Evolutionary conservation across 2,329 filamentous ascomycete genomes (phyloP).

Genomic region (Microdochium paspali): DNA sequence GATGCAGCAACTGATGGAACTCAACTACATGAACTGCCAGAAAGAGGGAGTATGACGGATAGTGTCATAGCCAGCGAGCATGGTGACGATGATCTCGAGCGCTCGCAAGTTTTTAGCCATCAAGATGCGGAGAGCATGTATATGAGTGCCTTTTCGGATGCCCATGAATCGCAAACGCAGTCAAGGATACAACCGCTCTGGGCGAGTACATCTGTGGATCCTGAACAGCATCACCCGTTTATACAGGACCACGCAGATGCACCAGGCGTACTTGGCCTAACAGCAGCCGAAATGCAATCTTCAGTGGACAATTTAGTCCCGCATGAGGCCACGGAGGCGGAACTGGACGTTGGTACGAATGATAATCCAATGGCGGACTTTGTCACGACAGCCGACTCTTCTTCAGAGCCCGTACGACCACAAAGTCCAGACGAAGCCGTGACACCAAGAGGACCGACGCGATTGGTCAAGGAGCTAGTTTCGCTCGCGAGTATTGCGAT

Average conservation of each 20-base stretch:
- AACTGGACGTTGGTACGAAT: too few relatives aligned
- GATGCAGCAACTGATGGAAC: background rate
- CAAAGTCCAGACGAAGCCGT: conserved; percentile 25
- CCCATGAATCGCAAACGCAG: background rate
- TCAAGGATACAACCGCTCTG: conserved; percentile 2
- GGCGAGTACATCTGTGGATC: background rate
- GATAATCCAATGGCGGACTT: too few relatives aligned
- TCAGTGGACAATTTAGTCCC: too few relatives aligned
- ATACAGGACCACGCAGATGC: conserved; percentile 35
- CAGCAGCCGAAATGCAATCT: background rate
- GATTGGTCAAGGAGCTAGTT: conserved; percentile 46
- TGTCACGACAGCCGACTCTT: too few relatives aligned
- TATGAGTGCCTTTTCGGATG: conserved; percentile 59
- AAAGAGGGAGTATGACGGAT: background rate
- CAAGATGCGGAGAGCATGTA: conserved; percentile 84
- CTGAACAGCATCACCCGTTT: conserved; percentile 3
- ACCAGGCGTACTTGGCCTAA: background rate
- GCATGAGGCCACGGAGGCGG: too few relatives aligned
- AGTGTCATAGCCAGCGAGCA: background rate
- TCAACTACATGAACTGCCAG: background rate
- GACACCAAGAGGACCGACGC: conserved; percentile 42
- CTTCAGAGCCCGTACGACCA: background rate
- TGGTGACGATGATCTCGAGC: conserved; percentile 39
- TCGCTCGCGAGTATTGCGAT: conserved; percentile 42
- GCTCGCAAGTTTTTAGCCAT: conserved; percentile 66